Conservation (phyloP, 805 yeast species). For the Maudiozyma turicensis region DNA sequence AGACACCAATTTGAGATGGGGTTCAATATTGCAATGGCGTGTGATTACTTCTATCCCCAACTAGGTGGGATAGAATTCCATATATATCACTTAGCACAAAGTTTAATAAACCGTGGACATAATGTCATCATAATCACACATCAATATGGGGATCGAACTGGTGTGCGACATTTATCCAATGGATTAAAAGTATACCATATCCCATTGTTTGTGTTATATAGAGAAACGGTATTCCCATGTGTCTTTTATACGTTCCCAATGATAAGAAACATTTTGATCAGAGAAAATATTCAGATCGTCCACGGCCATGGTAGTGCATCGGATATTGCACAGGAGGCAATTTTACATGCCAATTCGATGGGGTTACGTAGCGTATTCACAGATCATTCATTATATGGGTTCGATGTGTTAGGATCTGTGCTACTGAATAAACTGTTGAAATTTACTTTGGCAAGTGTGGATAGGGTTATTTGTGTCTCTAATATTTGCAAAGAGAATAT, state of each 20-base stretch:
- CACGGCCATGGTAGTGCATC: conserved; percentile 94
- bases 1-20: background rate
- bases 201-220: conserved; percentile 69
- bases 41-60: conserved; percentile 96
- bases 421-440: conserved; percentile 78
- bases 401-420: conserved; percentile 74
- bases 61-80: conserved; percentile 98
- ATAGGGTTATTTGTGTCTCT: conserved; percentile 92
- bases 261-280: conserved; percentile 68
- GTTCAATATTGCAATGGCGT: conserved; percentile 65
- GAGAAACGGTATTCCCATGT: conserved; percentile 82
- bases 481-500: conserved; percentile 96
- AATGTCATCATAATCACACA: conserved; percentile 83
- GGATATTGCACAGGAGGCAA: conserved; percentile 78
- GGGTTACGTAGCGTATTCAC: conserved; percentile 87
- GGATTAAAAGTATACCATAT: conserved; percentile 90
- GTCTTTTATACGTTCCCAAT: conserved; percentile 84
- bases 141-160: conserved; percentile 72
- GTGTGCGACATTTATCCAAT: conserved; percentile 73
- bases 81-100: conserved; percentile 81
- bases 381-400: conserved; percentile 93
- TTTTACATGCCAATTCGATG: conserved; percentile 88
- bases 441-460: conserved; percentile 76
- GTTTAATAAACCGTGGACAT: conserved; percentile 71
- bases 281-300: conserved; percentile 80